These are phyloP conservation scores for Alternaria postmessia DNA, from an alignment of 2,329 filamentous ascomycete species.

Conservation along the genomic window DNA sequence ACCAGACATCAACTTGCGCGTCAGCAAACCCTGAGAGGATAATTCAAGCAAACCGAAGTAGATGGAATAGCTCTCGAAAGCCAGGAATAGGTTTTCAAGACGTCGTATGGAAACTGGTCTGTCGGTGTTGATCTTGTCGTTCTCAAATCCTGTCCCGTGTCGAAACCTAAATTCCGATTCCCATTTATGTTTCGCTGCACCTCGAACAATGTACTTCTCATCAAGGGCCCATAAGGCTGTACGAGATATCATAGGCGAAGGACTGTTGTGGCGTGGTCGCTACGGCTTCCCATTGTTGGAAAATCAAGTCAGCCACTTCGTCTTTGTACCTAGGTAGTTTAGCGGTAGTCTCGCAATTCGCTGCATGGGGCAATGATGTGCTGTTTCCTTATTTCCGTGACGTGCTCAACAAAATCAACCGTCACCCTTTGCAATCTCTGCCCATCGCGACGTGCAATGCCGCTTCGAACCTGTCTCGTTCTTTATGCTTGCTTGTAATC, in stretches of 20 bases:
- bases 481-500: neutral
- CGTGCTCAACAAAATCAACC: neutral
- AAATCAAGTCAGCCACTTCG: conserved; percentile 1
- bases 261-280: neutral
- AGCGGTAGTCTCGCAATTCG: neutral
- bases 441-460: neutral
- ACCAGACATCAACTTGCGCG: neutral
- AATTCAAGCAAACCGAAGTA: neutral
- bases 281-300: conserved; percentile 2
- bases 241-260: neutral
- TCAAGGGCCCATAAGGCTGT: neutral
- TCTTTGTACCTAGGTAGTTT: neutral
- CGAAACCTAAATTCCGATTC: neutral
- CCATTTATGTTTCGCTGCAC: neutral
- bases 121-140: neutral
- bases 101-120: neutral
- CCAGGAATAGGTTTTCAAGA: neutral
- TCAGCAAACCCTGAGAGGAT: neutral
- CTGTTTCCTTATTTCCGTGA: conserved; percentile 4
- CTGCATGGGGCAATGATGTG: neutral
- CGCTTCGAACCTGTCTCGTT: neutral
- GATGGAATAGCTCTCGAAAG: neutral
- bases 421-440: neutral
- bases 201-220: neutral
- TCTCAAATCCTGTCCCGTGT: neutral